Base-by-base conservation (phyloP, 2,329 filamentous ascomycete species). In the Sporothrix pseudoabietina region DNA sequence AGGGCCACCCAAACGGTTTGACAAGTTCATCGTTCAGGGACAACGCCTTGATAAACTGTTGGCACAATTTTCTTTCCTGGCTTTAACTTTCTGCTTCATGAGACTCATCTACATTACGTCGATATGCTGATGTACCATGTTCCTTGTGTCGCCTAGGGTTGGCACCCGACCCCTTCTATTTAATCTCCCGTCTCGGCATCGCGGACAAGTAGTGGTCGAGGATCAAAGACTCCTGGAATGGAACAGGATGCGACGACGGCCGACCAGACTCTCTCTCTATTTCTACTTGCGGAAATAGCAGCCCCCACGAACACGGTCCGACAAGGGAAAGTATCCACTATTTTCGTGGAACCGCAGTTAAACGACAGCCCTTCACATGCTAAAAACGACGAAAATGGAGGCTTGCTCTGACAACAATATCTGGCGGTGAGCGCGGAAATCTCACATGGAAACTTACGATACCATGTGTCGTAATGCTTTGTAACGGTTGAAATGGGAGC, bases 321-420 rank as follows among this genome's bases (percentile, higher is more conserved):
- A 22, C 12, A 8, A 32, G 35, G 10, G 39, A 22, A 7, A 32
- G 63, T 30, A 49, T 32, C 63, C 63, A 66, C 63, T 66, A 1
- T 49, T 49, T 47, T 41, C 10, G 35, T 65, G 59, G 32, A 22
- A 44, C 35, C 41, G 22, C 22, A 30, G 26, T 47, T 22, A 41
- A 41, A 66, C 47, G 66, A 54, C 66, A 39, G 30, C 66, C 41
- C 47, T 69, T 69, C 47, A 69, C 66, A 54, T 69, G 66, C 14
- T 22, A 66, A 54, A 52, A n/a, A 12, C 16, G 35, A 35, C 16
- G 22, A 19, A n/a, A 22, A 35, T 9, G 6, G 10, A 14, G 7
- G 26, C 41, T 3, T 10, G 22, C 3, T n/a, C 22, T 10, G 4
- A 32, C 63, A 19, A 47, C 22, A 65, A 55, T 26, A 55, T 10